Evolutionary conservation across 306 rosid genomes (phyloP).

Genomic region (Carpinus viminea): DNA sequence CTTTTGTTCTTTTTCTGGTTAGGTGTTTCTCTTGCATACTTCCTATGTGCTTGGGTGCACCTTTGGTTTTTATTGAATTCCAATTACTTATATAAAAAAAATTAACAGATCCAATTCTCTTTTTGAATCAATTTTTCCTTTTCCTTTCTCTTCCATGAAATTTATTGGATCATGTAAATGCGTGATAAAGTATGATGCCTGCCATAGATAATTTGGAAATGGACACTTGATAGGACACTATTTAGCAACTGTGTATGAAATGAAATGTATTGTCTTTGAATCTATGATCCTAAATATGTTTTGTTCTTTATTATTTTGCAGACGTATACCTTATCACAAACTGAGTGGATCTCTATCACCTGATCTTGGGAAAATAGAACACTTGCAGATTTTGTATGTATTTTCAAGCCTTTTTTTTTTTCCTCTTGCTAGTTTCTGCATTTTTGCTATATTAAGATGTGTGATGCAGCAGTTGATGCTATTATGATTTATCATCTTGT

Average conservation of each 20-base stretch:
- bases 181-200: background rate
- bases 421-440: conserved; percentile 1
- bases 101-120: background rate
- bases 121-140: background rate
- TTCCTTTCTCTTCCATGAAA: no score
- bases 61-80: no score
- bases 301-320: conserved; percentile 43
- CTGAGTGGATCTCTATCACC: conserved; percentile 77
- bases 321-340: conserved; percentile 75
- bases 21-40: no score
- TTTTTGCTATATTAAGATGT: conserved; percentile 13
- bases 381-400: conserved; percentile 77
- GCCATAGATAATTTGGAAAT: background rate
- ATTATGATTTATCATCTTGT: conserved; percentile 35
- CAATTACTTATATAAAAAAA: background rate
- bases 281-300: conserved; percentile 31
- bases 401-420: conserved; percentile 16
- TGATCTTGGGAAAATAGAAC: conserved; percentile 88
- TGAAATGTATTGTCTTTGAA: conserved; percentile 15
- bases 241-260: background rate
- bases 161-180: background rate
- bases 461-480: conserved; percentile 24
- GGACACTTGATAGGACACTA: background rate
- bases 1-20: no score
- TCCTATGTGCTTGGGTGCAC: no score